Evolutionary conservation across 306 rosid genomes (phyloP).

Genomic region (Vigna radiata): DNA sequence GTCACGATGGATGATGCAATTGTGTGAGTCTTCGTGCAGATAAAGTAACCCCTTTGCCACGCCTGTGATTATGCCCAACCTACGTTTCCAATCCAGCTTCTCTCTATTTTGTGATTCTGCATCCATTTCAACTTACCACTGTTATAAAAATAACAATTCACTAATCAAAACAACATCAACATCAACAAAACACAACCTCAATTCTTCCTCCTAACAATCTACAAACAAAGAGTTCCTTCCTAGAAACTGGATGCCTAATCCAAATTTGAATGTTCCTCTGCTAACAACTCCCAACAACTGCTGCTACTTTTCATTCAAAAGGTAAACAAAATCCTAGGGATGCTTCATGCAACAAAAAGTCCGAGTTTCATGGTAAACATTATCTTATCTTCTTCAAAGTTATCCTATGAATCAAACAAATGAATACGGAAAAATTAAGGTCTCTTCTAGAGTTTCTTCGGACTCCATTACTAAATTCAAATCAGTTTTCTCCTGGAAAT

Average conservation of each 20-base stretch:
- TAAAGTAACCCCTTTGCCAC: constrained; percentile 87
- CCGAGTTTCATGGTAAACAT: not conserved
- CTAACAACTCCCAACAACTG: not conserved
- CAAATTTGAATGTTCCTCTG: not conserved
- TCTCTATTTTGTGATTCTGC: constrained; percentile 65
- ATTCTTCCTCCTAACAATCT: not conserved
- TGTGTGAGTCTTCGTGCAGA: constrained; percentile 93
- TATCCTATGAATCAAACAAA: constrained; percentile 17
- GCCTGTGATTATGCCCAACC: constrained; percentile 77
- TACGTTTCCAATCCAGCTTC: constrained; percentile 85
- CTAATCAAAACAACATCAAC: not conserved
- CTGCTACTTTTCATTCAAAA: constrained; percentile 3
- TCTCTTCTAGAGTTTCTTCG: constrained; percentile 32
- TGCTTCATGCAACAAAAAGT: constrained; percentile 5
- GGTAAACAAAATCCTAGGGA: constrained; percentile 4
- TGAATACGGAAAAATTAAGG: constrained; percentile 48
- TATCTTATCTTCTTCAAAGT: constrained; percentile 11
- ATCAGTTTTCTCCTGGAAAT: constrained; percentile 6
- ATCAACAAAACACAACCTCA: too few species aligned
- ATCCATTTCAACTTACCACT: constrained; percentile 13
- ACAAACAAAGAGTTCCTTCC: not conserved
- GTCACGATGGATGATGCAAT: constrained; percentile 88
- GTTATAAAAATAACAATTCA: not conserved
- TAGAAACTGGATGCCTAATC: not conserved
- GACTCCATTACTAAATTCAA: not conserved